A percentile compares a stretch with the other conserved stretches of the same genome.
These are phyloP conservation scores for Daldinia decipiens DNA, from an alignment of 495 filamentous ascomycete species.

Conservation along the genomic window DNA sequence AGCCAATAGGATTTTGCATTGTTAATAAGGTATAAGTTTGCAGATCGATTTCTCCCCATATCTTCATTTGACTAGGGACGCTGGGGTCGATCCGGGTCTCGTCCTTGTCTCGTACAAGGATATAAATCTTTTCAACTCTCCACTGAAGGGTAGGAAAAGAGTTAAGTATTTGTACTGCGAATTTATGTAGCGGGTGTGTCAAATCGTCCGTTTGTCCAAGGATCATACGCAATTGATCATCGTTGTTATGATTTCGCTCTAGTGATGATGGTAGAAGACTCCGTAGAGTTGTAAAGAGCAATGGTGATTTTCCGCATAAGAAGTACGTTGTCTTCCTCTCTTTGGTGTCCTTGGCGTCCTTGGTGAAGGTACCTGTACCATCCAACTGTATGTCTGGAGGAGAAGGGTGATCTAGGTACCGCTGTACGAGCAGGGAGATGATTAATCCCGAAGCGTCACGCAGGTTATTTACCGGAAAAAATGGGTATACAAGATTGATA, in stretches of 20 bases:
- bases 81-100: conserved; percentile 36
- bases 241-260: conserved; percentile 20
- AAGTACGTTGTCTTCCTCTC: conserved; percentile 55
- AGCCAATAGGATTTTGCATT: conserved; percentile 27
- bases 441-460: conserved; percentile 34
- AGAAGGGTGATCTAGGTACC: neutral
- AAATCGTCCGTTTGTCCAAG: conserved; percentile 62
- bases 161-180: conserved; percentile 56
- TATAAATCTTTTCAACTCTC: conserved; percentile 54
- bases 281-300: conserved; percentile 41
- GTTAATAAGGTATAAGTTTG: conserved; percentile 44
- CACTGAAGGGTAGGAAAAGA: conserved; percentile 54
- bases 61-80: conserved; percentile 50
- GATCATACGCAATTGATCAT: conserved; percentile 61
- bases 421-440: conserved; percentile 5
- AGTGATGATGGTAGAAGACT: conserved; percentile 39
- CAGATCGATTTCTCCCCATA: conserved; percentile 62
- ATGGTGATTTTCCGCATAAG: conserved; percentile 38
- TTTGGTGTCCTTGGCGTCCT: conserved; percentile 45
- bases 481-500: conserved; percentile 69
- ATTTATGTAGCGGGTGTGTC: conserved; percentile 49
- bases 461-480: conserved; percentile 56
- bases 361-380: conserved; percentile 53
- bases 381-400: conserved; percentile 48
- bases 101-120: conserved; percentile 57